These are phyloP conservation scores for Neurospora tetraspora DNA, from an alignment of 495 filamentous ascomycete species.

Conservation along the genomic window DNA sequence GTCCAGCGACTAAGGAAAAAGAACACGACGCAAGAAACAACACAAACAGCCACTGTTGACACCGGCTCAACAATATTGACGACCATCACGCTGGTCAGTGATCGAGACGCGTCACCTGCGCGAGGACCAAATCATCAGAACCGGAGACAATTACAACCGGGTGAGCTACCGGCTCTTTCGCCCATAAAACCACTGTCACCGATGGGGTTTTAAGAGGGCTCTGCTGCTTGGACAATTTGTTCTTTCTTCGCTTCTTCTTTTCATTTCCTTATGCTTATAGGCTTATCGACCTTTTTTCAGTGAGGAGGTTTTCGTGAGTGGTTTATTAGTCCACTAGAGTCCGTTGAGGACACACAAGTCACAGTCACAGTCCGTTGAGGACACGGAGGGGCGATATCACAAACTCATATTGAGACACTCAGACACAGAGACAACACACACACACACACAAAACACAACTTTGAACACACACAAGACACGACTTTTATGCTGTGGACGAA, in stretches of 20 bases:
- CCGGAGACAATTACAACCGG: conserved; percentile 1
- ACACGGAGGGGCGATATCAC: not conserved
- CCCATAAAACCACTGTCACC: conserved; percentile 65
- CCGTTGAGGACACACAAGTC: conserved; percentile 4
- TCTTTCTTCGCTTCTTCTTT: not conserved
- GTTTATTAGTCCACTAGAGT: conserved; percentile 1
- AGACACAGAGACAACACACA: not conserved
- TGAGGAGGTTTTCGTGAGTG: not conserved
- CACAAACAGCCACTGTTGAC: conserved; percentile 9
- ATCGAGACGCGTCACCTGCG: conserved; percentile 25
- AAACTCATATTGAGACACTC: not conserved
- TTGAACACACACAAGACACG: not conserved
- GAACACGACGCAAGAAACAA: conserved; percentile 8
- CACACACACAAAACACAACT: not conserved
- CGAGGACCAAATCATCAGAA: conserved; percentile 12
- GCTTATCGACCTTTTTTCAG: not conserved
- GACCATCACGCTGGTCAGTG: conserved; percentile 32
- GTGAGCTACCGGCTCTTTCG: conserved; percentile 47
- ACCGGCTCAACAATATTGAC: conserved; percentile 29
- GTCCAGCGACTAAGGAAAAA: conserved; percentile 31
- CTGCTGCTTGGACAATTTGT: not conserved
- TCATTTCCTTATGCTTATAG: not conserved
- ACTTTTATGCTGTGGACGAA: conserved; percentile 10
- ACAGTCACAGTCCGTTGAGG: not conserved
- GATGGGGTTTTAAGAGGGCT: conserved; percentile 40